Base-by-base conservation (phyloP, 1,139 yeast species). In the Geotrichum reessii region DNA sequence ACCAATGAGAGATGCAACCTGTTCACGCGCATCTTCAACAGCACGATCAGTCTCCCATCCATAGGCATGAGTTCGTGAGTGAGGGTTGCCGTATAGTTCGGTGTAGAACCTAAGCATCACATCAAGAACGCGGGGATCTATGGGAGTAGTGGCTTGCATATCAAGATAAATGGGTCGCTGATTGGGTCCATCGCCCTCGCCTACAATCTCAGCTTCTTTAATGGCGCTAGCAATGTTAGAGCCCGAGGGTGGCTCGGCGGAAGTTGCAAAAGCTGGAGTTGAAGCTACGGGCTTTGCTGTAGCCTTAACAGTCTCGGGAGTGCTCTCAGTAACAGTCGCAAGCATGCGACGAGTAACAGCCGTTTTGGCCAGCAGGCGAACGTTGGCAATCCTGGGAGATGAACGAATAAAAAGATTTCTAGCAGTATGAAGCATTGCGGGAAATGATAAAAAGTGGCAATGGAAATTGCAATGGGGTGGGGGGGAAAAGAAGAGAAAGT, bases 21-120 rank as follows among this genome's bases (percentile, higher is more conserved):
- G 80, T 57, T 77, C 80, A 69, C 99, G 83, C 2, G 99, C 96
- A 59, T 77, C 78, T 70, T 93, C 99, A 42, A 95, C 95, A 62
- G 87, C 97, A 66, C 81, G 82, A 61, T 92, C 97, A 5, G 99
- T 88, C 75, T 93, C 99, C 99, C 99, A 93, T 44, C 99, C 99
- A 71, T 93, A 93, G n/a, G 96, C 83, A 71, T 93, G 98, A 12
- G 99, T 95, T 58, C 95, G 85, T 3, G 97, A 90, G 73, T 93
- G 99, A 14, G 99, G 99, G 73, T 93, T 93, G 60, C 99, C 99
- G 70, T 91, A 93, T 60, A 88, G 79, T 14, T 97, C 98, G 2
- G 98, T 92, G 74, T 85, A 91, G 72, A 87, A 93, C 68, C 84
- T 86, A 68, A 95, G 76, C 99, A 95, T 93, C 66, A 84, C 87